phyloP scores from a whole-genome alignment of 2,329 filamentous ascomycete genomes.

The Pleurostoma richardsiae region DNA sequence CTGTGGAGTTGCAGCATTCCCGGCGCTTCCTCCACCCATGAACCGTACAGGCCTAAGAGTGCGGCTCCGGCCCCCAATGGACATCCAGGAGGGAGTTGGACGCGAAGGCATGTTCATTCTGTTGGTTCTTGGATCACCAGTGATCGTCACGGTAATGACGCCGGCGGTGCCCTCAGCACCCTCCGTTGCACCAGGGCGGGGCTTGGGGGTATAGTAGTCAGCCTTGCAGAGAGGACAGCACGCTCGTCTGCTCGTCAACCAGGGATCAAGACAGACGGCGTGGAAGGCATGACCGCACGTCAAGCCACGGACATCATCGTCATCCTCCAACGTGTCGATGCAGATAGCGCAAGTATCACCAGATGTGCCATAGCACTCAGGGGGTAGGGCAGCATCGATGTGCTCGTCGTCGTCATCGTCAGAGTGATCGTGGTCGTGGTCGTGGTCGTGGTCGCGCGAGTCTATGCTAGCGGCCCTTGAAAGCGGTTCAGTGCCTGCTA shows the following conservation, averaged over 20 bases:
- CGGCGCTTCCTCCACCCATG: background rate
- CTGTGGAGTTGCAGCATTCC: background rate
- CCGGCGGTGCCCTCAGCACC: conserved; percentile 27
- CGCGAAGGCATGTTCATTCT: conserved; percentile 43
- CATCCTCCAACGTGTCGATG: conserved; percentile 87
- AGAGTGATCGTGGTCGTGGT: conserved; percentile 48
- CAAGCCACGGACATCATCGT: conserved; percentile 90
- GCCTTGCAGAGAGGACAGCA: conserved; percentile 98
- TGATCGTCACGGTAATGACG: conserved; percentile 18
- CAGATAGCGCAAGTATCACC: conserved; percentile 97
- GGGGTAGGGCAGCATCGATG: conserved; percentile 75
- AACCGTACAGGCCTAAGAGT: background rate
- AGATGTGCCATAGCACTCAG: conserved; percentile 73
- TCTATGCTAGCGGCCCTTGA: conserved; percentile 14
- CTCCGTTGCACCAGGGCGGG: conserved; percentile 53
- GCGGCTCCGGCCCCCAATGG: conserved; percentile 19
- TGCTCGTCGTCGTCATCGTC: conserved; percentile 74
- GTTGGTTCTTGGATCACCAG: conserved; percentile 20
- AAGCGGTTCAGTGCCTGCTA: conserved; percentile 11
- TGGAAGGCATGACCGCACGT: conserved; percentile 99
- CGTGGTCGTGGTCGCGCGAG: conserved; percentile 49
- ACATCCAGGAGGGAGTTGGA: conserved; percentile 33
- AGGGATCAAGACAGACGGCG: conserved; percentile 90
- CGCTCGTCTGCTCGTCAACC: conserved; percentile 88
- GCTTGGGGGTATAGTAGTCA: conserved; percentile 94